Evolutionary conservation across 768 basidiomycete species (phyloP), one percentile per base, ranked within the genome.

Genomic region (Lactarius hatsudake): DNA sequence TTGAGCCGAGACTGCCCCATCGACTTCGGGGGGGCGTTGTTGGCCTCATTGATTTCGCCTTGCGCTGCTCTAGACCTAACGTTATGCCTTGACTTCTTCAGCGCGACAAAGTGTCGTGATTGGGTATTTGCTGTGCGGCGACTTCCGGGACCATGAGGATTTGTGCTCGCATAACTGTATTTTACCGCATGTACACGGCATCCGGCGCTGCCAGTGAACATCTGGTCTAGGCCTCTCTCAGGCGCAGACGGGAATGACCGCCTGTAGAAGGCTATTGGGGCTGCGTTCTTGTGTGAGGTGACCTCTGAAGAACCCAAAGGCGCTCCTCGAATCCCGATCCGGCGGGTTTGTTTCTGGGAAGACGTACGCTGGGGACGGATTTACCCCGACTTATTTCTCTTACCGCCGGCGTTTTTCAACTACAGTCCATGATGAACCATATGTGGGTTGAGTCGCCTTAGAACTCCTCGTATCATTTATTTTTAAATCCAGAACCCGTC

Each of bases 61-160:
- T 32, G 55, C 55, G 32, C 17, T 34, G 55, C 55, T 56, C 55
- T 56, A 34, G 55, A 56, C 55, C 55, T 20, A 18, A 56, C 32
- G 15, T 32, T 56, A 26, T n/a, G 30, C 54, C 17, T 55, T 56
- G 32, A 18, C 32, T 56, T 56, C 30, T 56, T 34, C 51, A 2
- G 51, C 26, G 13, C 51, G 51, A 56, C 30, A 54, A 30, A 13
- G 18, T 32, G 30, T 20, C 20, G 55, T 56, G 55, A 56, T 56
- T 56, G 55, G 55, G 55, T 18, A 20, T 34, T 34, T 18, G 4
- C 55, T n/a, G 32, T 12, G 17, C 32, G 55, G 55, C 10, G 55
- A 32, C 30, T 10, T n/a, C 30, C 18, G 32, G 55, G 32, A 34
- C 30, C 30, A 17, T 30, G 55, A 10, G 20, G 10, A 9, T 30